phyloP scores from a whole-genome alignment of 73 alveolate species.

The Urostyla sp. region DNA sequence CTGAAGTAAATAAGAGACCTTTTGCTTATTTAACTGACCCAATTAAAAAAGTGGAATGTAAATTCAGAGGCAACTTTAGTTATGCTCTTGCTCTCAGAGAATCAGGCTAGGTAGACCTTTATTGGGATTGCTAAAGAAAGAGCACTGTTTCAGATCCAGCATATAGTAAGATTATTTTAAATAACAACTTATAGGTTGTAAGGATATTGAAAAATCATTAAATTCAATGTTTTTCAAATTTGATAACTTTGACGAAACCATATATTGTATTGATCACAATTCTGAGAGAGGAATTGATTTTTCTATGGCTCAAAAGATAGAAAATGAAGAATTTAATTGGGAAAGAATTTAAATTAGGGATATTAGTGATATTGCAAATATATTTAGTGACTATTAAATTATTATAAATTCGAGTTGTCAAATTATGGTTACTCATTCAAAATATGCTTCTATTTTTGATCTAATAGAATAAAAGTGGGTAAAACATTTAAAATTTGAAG shows the following conservation, averaged over 20 bases:
- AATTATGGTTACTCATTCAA: constrained; percentile 16
- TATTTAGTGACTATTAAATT: constrained; percentile 7
- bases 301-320: background rate
- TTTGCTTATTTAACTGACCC: background rate
- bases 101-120: constrained; percentile 23
- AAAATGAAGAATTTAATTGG: background rate
- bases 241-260: background rate
- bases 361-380: background rate
- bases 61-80: background rate
- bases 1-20: background rate
- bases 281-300: background rate
- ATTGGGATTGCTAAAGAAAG: constrained; percentile 7
- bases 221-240: constrained; percentile 5
- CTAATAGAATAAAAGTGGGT: constrained; percentile 11
- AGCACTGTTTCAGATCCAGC: too few relatives aligned
- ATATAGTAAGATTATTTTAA: too few relatives aligned
- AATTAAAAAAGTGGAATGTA: background rate
- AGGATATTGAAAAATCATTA: background rate
- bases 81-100: constrained; percentile 2
- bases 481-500: constrained; percentile 30
- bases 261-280: background rate
- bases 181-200: too few relatives aligned
- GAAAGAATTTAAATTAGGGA: background rate
- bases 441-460: constrained; percentile 2
- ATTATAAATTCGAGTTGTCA: background rate